phyloP scores from a whole-genome alignment of 305 asterid species.

The Fraxinus nigra region DNA sequence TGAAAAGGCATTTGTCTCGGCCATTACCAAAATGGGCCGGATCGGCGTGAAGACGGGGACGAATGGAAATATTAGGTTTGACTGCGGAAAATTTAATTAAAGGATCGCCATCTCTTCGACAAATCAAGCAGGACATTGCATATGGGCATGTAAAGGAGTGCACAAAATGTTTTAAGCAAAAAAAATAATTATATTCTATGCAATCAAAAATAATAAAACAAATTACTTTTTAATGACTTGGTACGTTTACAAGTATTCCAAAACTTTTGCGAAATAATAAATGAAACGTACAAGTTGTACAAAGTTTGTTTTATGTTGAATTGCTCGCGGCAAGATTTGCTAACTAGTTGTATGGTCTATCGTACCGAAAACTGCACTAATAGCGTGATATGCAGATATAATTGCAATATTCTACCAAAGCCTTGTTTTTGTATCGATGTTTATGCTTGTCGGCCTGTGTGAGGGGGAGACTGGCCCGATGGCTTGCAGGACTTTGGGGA shows the following conservation, averaged over 20 bases:
- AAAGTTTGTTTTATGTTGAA: background rate
- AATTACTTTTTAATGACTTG: background rate
- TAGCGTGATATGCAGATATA: too few relatives aligned
- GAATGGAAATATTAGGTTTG: slow-evolving; percentile 53
- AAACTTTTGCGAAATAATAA: background rate
- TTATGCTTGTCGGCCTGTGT: too few relatives aligned
- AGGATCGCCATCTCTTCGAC: background rate
- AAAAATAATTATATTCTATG: background rate
- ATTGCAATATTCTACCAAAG: too few relatives aligned
- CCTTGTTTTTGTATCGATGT: too few relatives aligned
- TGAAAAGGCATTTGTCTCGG: slow-evolving; percentile 35
- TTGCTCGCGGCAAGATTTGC: background rate
- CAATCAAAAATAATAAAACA: too few relatives aligned
- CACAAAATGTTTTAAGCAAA: background rate
- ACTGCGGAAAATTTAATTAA: slow-evolving; percentile 42
- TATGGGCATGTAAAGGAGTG: background rate
- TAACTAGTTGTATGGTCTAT: too few relatives aligned
- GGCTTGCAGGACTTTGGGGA: too few relatives aligned
- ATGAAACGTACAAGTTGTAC: background rate
- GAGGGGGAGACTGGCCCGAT: too few relatives aligned
- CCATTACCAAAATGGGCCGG: slow-evolving; percentile 55
- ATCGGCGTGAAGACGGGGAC: slow-evolving; percentile 52
- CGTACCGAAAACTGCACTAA: too few relatives aligned
- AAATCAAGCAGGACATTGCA: background rate
- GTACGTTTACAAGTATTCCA: background rate